Conservation (phyloP, 345 rosid genomes). For the Aquilaria yunnanensis region DNA sequence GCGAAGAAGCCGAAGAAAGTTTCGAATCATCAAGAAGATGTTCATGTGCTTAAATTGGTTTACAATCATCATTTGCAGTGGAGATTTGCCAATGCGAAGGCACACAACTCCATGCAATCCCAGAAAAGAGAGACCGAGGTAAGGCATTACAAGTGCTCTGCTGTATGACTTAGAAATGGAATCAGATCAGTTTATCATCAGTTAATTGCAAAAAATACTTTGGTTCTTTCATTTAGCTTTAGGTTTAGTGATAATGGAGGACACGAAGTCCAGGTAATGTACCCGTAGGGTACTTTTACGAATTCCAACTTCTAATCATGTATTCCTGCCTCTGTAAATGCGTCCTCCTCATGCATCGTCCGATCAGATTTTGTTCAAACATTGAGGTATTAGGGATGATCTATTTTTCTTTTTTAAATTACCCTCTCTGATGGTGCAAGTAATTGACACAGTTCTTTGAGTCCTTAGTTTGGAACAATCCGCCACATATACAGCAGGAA, state of each 20-base stretch:
- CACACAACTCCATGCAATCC: slow-evolving; percentile 37
- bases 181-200: not conserved
- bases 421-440: too few species aligned
- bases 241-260: too few species aligned
- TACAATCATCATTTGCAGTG: slow-evolving; percentile 76
- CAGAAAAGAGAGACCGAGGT: slow-evolving; percentile 77
- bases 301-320: not conserved
- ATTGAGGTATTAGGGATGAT: too few species aligned
- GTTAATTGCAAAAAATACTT: not conserved
- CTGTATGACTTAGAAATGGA: not conserved
- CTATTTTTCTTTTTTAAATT: too few species aligned
- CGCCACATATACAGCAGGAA: too few species aligned
- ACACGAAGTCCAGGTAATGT: not conserved
- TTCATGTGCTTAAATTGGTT: slow-evolving; percentile 55
- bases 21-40: slow-evolving; percentile 49
- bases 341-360: too few species aligned
- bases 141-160: not conserved
- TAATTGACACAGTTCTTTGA: too few species aligned
- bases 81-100: slow-evolving; percentile 83
- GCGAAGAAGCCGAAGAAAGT: slow-evolving; percentile 42
- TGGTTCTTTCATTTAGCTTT: not conserved
- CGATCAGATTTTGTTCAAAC: too few species aligned
- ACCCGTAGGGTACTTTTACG: not conserved
- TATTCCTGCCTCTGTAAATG: too few species aligned
- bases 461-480: too few species aligned